Conservation (phyloP, 805 yeast species). For the Candida glaebosa region DNA sequence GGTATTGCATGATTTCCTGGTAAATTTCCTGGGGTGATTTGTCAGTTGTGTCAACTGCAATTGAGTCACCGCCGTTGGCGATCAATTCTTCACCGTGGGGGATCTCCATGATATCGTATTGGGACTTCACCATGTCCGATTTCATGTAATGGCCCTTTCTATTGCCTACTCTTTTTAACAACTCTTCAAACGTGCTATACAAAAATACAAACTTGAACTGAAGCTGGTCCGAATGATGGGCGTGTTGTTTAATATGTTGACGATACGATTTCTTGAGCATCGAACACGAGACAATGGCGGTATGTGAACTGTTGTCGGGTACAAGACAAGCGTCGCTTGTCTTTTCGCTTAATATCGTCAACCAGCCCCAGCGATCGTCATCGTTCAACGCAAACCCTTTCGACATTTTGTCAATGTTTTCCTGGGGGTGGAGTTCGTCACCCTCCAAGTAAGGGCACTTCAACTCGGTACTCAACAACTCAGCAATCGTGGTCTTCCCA, state of each 20-base stretch:
- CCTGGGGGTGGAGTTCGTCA: slow-evolving; percentile 69
- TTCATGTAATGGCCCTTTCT: slow-evolving; percentile 86
- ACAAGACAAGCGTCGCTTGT: slow-evolving; percentile 38
- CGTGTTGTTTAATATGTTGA: slow-evolving; percentile 47
- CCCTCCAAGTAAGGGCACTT: slow-evolving; percentile 74
- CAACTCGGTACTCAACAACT: slow-evolving; percentile 42
- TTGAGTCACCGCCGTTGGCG: slow-evolving; percentile 32
- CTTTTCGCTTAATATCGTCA: slow-evolving; percentile 44
- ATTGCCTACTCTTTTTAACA: slow-evolving; percentile 55
- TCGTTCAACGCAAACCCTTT: slow-evolving; percentile 78
- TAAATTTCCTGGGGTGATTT: slow-evolving; percentile 26
- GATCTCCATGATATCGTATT: slow-evolving; percentile 68
- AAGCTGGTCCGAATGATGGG: slow-evolving; percentile 19
- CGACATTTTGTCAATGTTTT: slow-evolving; percentile 80
- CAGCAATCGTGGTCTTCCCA: slow-evolving; percentile 83
- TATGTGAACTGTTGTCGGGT: slow-evolving; percentile 14
- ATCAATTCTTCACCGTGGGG: slow-evolving; percentile 47
- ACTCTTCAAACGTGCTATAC: slow-evolving; percentile 58
- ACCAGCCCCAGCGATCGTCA: slow-evolving; percentile 93
- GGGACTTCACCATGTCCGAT: slow-evolving; percentile 76
- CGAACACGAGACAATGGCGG: slow-evolving; percentile 75
- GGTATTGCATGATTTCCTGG: slow-evolving; percentile 14
- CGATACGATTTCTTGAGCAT: slow-evolving; percentile 76
- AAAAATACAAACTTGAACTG: slow-evolving; percentile 63
- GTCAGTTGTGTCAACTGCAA: slow-evolving; percentile 32